Evolutionary conservation across 164 flowering plant genomes (phyloP).

Genomic region (Dillenia suffruticosa): DNA sequence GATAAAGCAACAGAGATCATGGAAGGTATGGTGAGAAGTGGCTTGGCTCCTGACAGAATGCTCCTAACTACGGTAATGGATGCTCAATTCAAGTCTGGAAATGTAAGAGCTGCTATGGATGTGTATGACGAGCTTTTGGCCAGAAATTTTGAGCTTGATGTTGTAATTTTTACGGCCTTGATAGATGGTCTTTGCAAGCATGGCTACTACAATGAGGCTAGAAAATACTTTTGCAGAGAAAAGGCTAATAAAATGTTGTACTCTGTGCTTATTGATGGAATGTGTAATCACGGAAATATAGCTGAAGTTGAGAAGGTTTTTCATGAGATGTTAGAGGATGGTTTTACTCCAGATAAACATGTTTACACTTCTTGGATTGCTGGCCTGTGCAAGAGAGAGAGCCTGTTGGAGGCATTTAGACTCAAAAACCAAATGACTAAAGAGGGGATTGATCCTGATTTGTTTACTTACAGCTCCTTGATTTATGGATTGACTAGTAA

Average conservation of each 20-base stretch:
- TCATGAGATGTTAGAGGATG: constrained; percentile 30
- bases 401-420: constrained; percentile 34
- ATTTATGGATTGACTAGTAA: constrained; percentile 34
- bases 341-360: constrained; percentile 30
- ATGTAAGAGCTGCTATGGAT: constrained; percentile 21
- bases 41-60: constrained; percentile 26
- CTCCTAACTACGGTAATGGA: constrained; percentile 29
- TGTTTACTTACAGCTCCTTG: constrained; percentile 32
- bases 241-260: constrained; percentile 30
- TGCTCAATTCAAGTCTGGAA: constrained; percentile 35
- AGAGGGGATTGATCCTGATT: constrained; percentile 25
- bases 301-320: constrained; percentile 23
- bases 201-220: constrained; percentile 26
- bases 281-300: constrained; percentile 29
- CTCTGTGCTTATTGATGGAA: constrained; percentile 30
- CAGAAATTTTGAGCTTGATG: constrained; percentile 32
- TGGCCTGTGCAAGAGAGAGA: constrained; percentile 27
- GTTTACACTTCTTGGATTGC: constrained; percentile 16
- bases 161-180: constrained; percentile 23
- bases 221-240: constrained; percentile 16
- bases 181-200: constrained; percentile 38
- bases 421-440: constrained; percentile 32
- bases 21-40: constrained; percentile 23
- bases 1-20: constrained; percentile 18
- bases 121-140: constrained; percentile 18